Evolutionary conservation across 2,329 filamentous ascomycete genomes (phyloP), one percentile per base, ranked within the genome.

Genomic region (Calonectria multiphialidica): DNA sequence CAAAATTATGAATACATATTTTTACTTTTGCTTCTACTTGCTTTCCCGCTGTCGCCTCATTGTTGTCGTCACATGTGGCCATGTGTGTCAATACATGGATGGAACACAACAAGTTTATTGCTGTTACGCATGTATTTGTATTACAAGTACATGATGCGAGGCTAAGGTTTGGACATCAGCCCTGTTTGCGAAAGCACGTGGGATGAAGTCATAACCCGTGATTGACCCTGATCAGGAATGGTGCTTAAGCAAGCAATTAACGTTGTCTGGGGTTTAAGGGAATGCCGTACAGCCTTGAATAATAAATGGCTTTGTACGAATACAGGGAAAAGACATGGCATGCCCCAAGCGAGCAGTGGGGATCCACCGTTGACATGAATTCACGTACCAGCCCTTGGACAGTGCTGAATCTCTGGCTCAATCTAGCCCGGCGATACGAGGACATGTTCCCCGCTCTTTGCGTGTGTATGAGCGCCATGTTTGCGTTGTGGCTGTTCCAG

Each of bases 201-300:
- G 45, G 28, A 66, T 66, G 63, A 66, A 66, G 49, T 66, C 63
- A 66, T 66, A 55, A 10, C 44, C 61, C n/a, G 61, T 62, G 37
- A 42, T 16, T 25, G 28, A 7, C 12, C 25, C 13, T 30, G 7
- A 62, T 28, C n/a, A 47, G 18, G 16, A 45, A 33, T 62, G 18
- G 9, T 37, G 2, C 23, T n/a, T 45, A 44, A 45, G 25, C 42
- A 16, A 16, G 57, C 37, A 62, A 12, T 42, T 42, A 62, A 62
- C 57, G 16, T 28, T 9, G 30, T 45, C 9, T 21, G 53, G 33
- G 37, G 16, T 8, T 59, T 40, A 21, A 23, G 12, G 53, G 53
- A 7, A 59, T 25, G 28, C n/a, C n/a, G 8, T 30, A 16, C n/a
- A 37, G 18, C 12, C n/a, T 40, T 37, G 16, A 15, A 40, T 59